These are phyloP conservation scores for Scheffersomyces amazonensis DNA, from an alignment of 805 yeast species.

Conservation along the genomic window DNA sequence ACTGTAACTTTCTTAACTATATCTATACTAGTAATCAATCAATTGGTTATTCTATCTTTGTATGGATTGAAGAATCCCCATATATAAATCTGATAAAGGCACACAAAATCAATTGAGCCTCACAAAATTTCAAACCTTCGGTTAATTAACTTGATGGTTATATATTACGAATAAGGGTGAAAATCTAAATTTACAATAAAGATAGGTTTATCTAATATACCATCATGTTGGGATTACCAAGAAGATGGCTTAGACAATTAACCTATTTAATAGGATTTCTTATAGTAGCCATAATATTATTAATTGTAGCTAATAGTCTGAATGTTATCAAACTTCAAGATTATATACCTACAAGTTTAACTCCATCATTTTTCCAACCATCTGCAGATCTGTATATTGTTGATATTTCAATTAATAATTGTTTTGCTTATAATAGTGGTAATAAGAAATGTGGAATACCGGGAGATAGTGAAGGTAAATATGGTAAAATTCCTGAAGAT, in stretches of 20 bases:
- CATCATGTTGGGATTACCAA: slow-evolving; percentile 25
- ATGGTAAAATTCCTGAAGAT: slow-evolving; percentile 19
- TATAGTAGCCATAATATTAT: slow-evolving; percentile 15
- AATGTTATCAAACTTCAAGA: slow-evolving; percentile 24
- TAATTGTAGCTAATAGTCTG: slow-evolving; percentile 38
- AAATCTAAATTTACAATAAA: too few species aligned
- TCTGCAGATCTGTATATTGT: slow-evolving; percentile 34
- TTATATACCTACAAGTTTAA: slow-evolving; percentile 23
- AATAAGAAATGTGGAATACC: slow-evolving; percentile 26
- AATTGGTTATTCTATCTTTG: too few species aligned
- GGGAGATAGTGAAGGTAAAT: slow-evolving; percentile 13
- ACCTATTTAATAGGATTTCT: slow-evolving; percentile 17
- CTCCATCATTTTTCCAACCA: slow-evolving; percentile 42
- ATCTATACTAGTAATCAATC: too few species aligned
- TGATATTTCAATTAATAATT: slow-evolving; percentile 39
- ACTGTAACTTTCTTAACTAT: too few species aligned
- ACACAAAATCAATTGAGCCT: too few species aligned
- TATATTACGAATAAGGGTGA: too few species aligned
- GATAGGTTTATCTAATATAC: too few species aligned
- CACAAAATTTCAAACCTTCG: too few species aligned
- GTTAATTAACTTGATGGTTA: too few species aligned
- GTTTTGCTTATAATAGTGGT: slow-evolving; percentile 18
- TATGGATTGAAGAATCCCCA: too few species aligned
- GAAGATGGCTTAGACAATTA: slow-evolving; percentile 26
- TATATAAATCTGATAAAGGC: too few species aligned